phyloP scores from a whole-genome alignment of 1,284 basidiomycete species.

The Tilletia indica region DNA sequence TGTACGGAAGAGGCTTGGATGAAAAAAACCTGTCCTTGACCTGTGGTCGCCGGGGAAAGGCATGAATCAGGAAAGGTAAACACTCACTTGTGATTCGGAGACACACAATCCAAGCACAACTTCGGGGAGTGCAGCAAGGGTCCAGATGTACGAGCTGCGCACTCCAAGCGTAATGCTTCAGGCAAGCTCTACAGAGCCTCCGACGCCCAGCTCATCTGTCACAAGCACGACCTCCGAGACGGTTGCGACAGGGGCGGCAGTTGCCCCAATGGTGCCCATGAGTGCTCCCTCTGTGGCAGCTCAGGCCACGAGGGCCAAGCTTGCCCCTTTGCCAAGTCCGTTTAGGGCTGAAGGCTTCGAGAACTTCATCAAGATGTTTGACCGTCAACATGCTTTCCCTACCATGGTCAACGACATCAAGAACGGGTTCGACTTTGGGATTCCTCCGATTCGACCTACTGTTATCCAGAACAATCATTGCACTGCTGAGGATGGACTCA shows the following conservation, averaged over 20 bases:
- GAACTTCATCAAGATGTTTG: not conserved
- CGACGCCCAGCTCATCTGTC: not conserved
- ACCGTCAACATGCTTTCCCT: not conserved
- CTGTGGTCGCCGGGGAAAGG: too few species aligned
- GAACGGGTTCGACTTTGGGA: not conserved
- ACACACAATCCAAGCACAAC: not conserved
- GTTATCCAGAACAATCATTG: not conserved
- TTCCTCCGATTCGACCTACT: not conserved
- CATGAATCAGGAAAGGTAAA: too few species aligned
- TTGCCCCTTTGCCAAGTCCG: not conserved
- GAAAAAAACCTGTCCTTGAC: too few species aligned
- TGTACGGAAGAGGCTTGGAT: too few species aligned
- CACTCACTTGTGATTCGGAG: too few species aligned
- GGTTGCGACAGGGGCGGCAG: not conserved
- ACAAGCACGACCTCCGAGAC: not conserved
- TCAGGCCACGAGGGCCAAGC: not conserved
- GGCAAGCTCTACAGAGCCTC: not conserved
- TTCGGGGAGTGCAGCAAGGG: not conserved
- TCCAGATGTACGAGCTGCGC: not conserved
- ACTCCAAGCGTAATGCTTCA: not conserved
- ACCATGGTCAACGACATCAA: not conserved
- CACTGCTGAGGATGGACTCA: not conserved
- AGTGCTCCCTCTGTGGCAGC: not conserved
- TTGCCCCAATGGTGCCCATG: not conserved
- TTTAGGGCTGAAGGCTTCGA: not conserved